Evolutionary conservation across 345 rosid genomes (phyloP), one percentile per base, ranked within the genome.

Genomic region (Eucalyptus melliodora): DNA sequence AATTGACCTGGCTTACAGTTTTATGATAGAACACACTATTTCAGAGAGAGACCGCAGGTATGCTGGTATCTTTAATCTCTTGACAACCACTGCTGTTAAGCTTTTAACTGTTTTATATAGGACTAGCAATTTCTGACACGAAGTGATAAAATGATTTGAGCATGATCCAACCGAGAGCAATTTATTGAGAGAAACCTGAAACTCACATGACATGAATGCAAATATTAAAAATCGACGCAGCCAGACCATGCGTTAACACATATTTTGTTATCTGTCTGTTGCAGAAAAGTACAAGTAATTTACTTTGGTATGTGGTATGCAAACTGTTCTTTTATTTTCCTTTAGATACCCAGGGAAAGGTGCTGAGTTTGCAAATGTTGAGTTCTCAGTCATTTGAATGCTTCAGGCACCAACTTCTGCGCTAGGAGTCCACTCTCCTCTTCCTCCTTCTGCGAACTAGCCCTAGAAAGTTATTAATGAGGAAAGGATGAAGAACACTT

Each of bases 41-140:
- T 96, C 99, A 51, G 99, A 98, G 92, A 98, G 97, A 92, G 99
- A 98, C 90, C 99, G 99, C 92, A 98, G 99, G 99, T 98, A 93
- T 91, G 86, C 89, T 50, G n/a, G 42, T 77, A 50, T 88, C 89
- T 31, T 86, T 6, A 21, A n/a, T 77, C 83, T 77, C 11, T 37
- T 77, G 26, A 77, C 62, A 19, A 45, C 60, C 55, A 83, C 8
- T 17, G 45, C 4, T 77, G 83, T 21, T 21, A 77, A 8, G 83
- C 83, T 77, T 34, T 30, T 16, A 34, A 59, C 34, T 89, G 60
- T 24, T 88, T 87, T 62, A 85, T 49, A 88, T 82, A 77, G 83
- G 83, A 72, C 45, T 77, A 13, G 83, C 83, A 77, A 37, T 24
- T 37, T 77, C 83, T 37, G 83, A 77, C 47, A 37, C 4, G 15